phyloP scores from a whole-genome alignment of 768 basidiomycete species.

The Suillus ampliporus region DNA sequence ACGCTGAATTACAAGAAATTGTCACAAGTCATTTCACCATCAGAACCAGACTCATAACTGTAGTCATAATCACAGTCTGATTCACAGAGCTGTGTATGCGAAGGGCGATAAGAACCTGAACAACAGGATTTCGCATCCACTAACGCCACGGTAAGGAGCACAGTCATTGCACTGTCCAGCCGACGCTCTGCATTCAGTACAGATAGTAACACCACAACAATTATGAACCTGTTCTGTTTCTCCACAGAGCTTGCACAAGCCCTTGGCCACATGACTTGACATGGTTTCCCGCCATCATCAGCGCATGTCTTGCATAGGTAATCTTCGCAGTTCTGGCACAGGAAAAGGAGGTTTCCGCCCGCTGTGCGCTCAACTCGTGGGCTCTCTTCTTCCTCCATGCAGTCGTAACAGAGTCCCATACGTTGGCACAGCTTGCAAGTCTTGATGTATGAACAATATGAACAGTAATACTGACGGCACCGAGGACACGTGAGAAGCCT shows the following conservation, averaged over 20 bases:
- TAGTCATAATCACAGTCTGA: not conserved
- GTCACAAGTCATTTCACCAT: not conserved
- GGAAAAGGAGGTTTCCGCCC: not conserved
- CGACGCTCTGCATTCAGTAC: not conserved
- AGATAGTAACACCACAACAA: not conserved
- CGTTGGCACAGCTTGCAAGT: not conserved
- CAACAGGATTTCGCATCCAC: not conserved
- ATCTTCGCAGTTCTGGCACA: not conserved
- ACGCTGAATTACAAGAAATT: not conserved
- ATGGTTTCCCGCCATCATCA: not conserved
- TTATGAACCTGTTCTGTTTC: not conserved
- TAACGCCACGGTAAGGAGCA: not conserved
- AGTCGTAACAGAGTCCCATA: conserved; percentile 10
- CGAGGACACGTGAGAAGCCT: conserved; percentile 2
- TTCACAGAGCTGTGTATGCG: no score
- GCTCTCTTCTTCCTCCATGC: conserved; percentile 8
- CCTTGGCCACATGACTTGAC: not conserved
- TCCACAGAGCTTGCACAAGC: not conserved
- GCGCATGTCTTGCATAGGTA: not conserved
- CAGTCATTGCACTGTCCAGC: not conserved
- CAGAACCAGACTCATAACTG: not conserved
- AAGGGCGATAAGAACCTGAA: not conserved
- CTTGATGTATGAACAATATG: not conserved
- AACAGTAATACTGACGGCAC: conserved; percentile 4
- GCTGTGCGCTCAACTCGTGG: not conserved